Percentiles rank a stretch among this genome's conserved stretches.
These are phyloP conservation scores for Xylaria sp. DNA, from an alignment of 2,329 filamentous ascomycete genomes.

Conservation along the genomic window DNA sequence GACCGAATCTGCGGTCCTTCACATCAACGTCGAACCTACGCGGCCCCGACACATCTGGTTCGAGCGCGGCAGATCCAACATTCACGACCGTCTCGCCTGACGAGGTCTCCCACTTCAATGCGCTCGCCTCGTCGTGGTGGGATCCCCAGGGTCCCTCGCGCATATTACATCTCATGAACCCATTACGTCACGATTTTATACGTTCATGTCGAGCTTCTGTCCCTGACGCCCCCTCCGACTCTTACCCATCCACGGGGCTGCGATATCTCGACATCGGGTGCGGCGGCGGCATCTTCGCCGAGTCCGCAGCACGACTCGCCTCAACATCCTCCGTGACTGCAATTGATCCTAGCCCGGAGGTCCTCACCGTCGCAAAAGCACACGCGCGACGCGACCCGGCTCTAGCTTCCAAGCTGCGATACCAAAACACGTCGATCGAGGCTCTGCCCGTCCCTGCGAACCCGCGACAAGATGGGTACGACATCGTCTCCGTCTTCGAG, in stretches of 20 bases:
- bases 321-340: conserved; percentile 74
- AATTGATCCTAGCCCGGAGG: conserved; percentile 80
- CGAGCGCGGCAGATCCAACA: conserved; percentile 41
- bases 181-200: conserved; percentile 93
- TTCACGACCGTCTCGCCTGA: conserved; percentile 83
- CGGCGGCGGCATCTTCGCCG: conserved; percentile 95
- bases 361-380: conserved; percentile 77
- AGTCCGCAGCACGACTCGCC: conserved; percentile 78
- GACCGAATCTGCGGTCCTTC: conserved; percentile 22
- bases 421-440: conserved; percentile 83
- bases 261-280: conserved; percentile 93
- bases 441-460: conserved; percentile 61
- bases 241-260: conserved; percentile 56
- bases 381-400: conserved; percentile 81
- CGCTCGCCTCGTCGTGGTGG: conserved; percentile 96
- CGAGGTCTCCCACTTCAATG: conserved; percentile 94
- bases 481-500: conserved; percentile 90
- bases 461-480: conserved; percentile 64
- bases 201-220: conserved; percentile 72
- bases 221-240: conserved; percentile 53
- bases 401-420: conserved; percentile 72
- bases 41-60: conserved; percentile 31
- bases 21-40: conserved; percentile 12
- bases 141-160: conserved; percentile 92
- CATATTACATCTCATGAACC: conserved; percentile 97